Percentiles rank a stretch among this genome's conserved stretches.
phyloP scores from a whole-genome alignment of 225 moss, liverwort and hornwort species.

The Antitrichia curtipendula region DNA sequence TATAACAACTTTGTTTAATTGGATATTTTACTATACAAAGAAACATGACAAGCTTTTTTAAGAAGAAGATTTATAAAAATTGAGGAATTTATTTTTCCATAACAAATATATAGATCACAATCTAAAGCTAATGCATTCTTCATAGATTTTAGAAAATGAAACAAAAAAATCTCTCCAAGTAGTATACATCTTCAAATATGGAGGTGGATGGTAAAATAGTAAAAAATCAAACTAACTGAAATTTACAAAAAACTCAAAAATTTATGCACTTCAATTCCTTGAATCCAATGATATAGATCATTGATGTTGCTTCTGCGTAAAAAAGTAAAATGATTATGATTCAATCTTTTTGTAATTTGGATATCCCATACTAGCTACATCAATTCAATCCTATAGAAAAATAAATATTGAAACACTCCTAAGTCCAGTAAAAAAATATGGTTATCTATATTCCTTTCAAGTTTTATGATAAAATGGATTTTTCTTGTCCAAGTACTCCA shows the following conservation, averaged over 20 bases:
- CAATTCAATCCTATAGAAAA: rapidly evolving
- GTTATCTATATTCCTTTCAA: not conserved
- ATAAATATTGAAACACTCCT: not conserved
- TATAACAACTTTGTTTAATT: not conserved
- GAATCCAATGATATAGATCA: too few species aligned
- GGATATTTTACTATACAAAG: not conserved
- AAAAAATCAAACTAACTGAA: rapidly evolving
- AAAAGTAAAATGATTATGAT: not conserved
- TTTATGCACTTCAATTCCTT: not conserved
- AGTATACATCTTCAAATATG: not conserved
- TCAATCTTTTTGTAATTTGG: not conserved
- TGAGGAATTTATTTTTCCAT: not conserved
- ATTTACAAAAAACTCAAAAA: not conserved
- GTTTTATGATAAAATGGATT: not conserved
- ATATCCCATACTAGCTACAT: not conserved
- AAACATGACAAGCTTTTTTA: not conserved
- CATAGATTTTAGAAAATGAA: not conserved
- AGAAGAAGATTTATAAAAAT: not conserved
- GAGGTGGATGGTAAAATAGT: not conserved
- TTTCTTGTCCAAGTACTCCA: too few species aligned
- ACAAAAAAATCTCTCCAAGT: not conserved
- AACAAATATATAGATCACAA: not conserved
- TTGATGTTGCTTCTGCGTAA: not conserved
- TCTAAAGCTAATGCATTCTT: not conserved
- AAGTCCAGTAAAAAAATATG: rapidly evolving